These are phyloP conservation scores for Ceratopteris richardii DNA, from an alignment of 75 land plant species.

Conservation along the genomic window DNA sequence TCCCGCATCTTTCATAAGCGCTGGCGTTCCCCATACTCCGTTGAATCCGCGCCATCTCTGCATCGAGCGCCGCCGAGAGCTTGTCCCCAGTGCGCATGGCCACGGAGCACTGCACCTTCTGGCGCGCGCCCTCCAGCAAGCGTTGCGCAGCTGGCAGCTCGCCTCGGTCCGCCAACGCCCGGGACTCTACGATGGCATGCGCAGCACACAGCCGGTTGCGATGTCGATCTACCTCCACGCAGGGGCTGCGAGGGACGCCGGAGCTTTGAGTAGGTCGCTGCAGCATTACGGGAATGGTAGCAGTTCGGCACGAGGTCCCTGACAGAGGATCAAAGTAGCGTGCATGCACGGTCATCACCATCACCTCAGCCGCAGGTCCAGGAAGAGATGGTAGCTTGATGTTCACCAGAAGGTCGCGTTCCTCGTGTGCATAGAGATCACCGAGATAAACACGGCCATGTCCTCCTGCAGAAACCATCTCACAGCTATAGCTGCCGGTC, in stretches of 20 bases:
- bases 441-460: constrained; percentile 17
- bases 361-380: not conserved
- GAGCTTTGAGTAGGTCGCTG: not conserved
- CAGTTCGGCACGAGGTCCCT: not conserved
- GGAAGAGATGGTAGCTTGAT: constrained; percentile 5
- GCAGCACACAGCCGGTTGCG: constrained; percentile 20
- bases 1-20: constrained; percentile 8
- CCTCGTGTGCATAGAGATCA: constrained; percentile 33
- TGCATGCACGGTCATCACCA: not conserved
- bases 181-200: constrained; percentile 16
- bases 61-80: constrained; percentile 18
- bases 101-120: constrained; percentile 7
- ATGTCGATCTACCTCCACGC: constrained; percentile 58
- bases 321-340: not conserved
- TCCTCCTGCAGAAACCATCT: not conserved
- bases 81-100: constrained; percentile 12
- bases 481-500: constrained; percentile 16
- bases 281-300: not conserved
- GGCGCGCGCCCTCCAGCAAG: constrained; percentile 18
- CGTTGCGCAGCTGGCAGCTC: constrained; percentile 22
- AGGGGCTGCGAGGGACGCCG: not conserved
- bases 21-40: constrained; percentile 9
- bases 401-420: constrained; percentile 21
- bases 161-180: constrained; percentile 25
- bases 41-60: constrained; percentile 27